Evolutionary conservation across 176 grass and related monocot species (phyloP).

Genomic region (Triticum monococcum): DNA sequence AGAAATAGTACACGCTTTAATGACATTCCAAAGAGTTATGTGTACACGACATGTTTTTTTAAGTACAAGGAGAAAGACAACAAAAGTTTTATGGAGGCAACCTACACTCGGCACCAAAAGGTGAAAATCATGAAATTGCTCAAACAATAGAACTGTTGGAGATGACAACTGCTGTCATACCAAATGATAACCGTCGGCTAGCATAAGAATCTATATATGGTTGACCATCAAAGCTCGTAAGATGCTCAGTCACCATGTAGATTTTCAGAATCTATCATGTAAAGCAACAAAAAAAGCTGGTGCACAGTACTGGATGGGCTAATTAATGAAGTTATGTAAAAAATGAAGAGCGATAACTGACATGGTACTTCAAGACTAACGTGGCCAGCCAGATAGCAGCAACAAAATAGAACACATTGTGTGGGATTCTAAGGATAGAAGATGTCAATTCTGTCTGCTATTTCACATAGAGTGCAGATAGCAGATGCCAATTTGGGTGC

Average conservation of each 20-base stretch:
- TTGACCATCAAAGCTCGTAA: not conserved
- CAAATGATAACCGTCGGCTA: not conserved
- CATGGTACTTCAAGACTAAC: not conserved
- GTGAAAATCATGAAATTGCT: not conserved
- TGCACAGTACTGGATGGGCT: not conserved
- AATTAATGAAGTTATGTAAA: not conserved
- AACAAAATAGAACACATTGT: not conserved
- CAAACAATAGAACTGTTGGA: not conserved
- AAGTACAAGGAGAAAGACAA: not conserved
- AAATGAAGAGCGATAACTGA: not conserved
- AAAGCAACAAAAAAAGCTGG: not conserved
- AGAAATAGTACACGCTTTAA: not conserved
- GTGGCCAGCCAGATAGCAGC: not conserved
- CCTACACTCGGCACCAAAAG: not conserved
- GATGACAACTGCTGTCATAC: not conserved
- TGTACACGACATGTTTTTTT: not conserved
- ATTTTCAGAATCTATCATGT: not conserved
- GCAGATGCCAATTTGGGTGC: conserved; percentile 59
- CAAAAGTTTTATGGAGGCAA: not conserved
- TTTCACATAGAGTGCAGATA: no score
- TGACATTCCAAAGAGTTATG: no score
- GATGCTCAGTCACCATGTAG: not conserved
- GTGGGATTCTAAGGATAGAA: not conserved
- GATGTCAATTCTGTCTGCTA: no score
- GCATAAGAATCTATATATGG: not conserved